Conservation (phyloP, 768 basidiomycete species). For the Fomitopsis pulvina region DNA sequence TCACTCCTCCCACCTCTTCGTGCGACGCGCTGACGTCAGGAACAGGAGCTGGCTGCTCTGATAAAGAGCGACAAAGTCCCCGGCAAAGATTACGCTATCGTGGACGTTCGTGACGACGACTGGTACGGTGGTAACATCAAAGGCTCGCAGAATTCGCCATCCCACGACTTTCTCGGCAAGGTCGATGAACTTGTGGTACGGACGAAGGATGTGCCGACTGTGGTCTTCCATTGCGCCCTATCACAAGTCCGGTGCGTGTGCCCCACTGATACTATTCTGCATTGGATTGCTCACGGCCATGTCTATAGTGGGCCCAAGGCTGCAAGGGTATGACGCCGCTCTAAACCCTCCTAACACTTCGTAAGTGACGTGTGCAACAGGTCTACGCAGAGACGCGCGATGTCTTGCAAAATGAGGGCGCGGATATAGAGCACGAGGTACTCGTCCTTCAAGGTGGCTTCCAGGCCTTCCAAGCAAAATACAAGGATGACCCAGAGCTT, state of each 20-base stretch:
- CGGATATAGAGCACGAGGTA: slow-evolving; percentile 47
- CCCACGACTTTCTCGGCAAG: slow-evolving; percentile 45
- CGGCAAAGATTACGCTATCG: slow-evolving; percentile 62
- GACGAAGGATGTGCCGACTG: slow-evolving; percentile 51
- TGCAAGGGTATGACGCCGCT: slow-evolving; percentile 45
- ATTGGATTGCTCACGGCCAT: slow-evolving; percentile 4
- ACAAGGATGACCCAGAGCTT: slow-evolving; percentile 64
- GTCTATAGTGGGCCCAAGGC: slow-evolving; percentile 65
- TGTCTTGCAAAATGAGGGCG: slow-evolving; percentile 34
- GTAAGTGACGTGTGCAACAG: slow-evolving; percentile 27
- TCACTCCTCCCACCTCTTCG: background rate
- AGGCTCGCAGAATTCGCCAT: slow-evolving; percentile 56
- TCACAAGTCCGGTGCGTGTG: slow-evolving; percentile 67
- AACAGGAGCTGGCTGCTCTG: slow-evolving; percentile 60
- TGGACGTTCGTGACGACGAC: slow-evolving; percentile 85
- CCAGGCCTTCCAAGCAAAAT: slow-evolving; percentile 59
- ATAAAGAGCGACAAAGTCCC: slow-evolving; percentile 60
- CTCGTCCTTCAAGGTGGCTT: slow-evolving; percentile 70
- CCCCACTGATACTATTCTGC: background rate
- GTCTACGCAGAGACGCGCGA: slow-evolving; percentile 62
- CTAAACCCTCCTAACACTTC: background rate
- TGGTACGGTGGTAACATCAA: slow-evolving; percentile 75
- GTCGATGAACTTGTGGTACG: slow-evolving; percentile 55
- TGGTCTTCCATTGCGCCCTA: slow-evolving; percentile 76
- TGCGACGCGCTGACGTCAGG: background rate